Conservation (phyloP, 1,139 yeast species). For the Pichia sp. region DNA sequence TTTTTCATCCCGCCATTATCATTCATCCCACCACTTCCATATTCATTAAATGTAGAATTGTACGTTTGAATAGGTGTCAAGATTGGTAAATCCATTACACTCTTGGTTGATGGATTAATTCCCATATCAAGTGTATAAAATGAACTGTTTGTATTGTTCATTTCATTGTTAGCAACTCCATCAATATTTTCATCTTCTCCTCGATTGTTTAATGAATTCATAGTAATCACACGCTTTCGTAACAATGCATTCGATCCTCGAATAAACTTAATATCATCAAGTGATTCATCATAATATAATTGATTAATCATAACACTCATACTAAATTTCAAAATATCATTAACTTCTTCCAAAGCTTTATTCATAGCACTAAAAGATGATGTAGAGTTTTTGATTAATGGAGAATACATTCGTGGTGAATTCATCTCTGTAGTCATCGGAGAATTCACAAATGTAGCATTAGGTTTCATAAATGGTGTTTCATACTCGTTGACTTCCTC, state of each 20-base stretch:
- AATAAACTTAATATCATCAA: constrained; percentile 19
- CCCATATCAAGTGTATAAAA: constrained; percentile 7
- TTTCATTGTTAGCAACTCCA: too few relatives aligned
- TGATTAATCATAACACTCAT: constrained; percentile 24
- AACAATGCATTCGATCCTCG: constrained; percentile 15
- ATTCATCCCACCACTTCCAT: constrained; percentile 1
- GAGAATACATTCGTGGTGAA: constrained; percentile 21
- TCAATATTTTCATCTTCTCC: too few relatives aligned
- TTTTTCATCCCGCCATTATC: not conserved
- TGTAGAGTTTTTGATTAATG: constrained; percentile 12
- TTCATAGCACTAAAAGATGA: constrained; percentile 10
- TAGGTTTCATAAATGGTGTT: constrained; percentile 25
- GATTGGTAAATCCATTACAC: constrained; percentile 14
- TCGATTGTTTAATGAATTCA: constrained; percentile 10
- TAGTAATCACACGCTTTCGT: constrained; percentile 13
- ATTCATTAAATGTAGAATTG: constrained; percentile 1
- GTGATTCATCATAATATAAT: constrained; percentile 23
- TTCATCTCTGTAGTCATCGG: constrained; percentile 17
- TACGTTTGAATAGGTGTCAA: constrained; percentile 9
- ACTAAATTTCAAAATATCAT: constrained; percentile 25
- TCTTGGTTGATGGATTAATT: constrained; percentile 7
- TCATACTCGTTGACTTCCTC: constrained; percentile 2
- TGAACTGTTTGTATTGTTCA: constrained; percentile 1
- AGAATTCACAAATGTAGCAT: constrained; percentile 22
- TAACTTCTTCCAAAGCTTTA: constrained; percentile 24